Base-by-base conservation (phyloP, 768 basidiomycete species). In the Podaxis sp. region DNA sequence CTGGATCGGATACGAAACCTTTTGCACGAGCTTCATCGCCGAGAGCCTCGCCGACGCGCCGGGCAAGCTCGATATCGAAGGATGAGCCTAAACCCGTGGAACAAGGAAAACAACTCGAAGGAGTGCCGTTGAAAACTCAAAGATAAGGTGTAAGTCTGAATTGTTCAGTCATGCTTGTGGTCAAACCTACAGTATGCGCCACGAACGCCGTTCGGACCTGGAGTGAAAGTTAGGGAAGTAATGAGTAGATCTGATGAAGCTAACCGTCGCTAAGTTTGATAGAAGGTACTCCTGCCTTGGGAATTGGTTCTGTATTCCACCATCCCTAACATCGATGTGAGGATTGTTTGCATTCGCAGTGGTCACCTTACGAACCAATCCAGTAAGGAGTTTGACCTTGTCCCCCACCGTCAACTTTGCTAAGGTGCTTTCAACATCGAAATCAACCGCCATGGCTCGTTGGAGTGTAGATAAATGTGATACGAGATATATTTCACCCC, bases 1-100 rank as follows among this genome's bases (percentile, higher is more conserved):
- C n/a, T 44, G 7, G 40, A 16, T 46, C 6, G n/a, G 36, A 58
- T 64, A 14, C 6, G 11, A 18, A 44, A 71, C 81, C 75, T 70
- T 84, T 81, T 9, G 81, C 82, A 7, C 77, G 73, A 51, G 75
- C 73, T 67, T 86, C 85, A 23, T 83, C 80, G 2, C 77, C 84
- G 1, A 87, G 72, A 10, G 82, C 80, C 47, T 77, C 68, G 9
- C 83, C 84, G 18, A 86, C 74, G 40, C 74, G 65, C 14, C 62
- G 62, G 11, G 79, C 78, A 5, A 86, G 77, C 4, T 79, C 78
- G 2, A 79, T 64, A 59, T 86, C 84, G 63, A 84, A 86, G 0
- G 83, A 81, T 5, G 83, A 79, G 5, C 79, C 84, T 4, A 87
- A 66, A 9, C 80, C 84, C 3, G 83, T 85, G 5, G 82, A 82